These are phyloP conservation scores for Taphrina populina DNA, from an alignment of 1,139 yeast genomes.

Conservation along the genomic window DNA sequence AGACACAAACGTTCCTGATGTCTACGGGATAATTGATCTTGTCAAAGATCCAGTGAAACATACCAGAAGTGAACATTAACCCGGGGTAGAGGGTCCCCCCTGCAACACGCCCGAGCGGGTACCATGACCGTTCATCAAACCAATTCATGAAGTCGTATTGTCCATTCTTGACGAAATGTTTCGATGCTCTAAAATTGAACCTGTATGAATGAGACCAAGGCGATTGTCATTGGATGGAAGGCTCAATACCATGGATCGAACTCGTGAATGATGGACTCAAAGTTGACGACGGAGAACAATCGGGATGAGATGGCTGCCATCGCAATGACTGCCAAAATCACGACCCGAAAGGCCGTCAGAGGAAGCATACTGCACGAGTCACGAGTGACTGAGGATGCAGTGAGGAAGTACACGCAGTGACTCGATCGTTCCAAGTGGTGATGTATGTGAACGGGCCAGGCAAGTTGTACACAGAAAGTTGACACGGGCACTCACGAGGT, in stretches of 20 bases:
- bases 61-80: slow-evolving; percentile 92
- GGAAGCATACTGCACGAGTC: too few species aligned
- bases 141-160: slow-evolving; percentile 91
- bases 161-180: slow-evolving; percentile 77
- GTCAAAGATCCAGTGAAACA: slow-evolving; percentile 73
- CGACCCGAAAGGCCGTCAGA: slow-evolving; percentile 30
- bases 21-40: slow-evolving; percentile 76
- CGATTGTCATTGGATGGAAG: neutral
- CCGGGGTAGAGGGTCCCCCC: slow-evolving; percentile 99
- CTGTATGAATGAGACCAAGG: slow-evolving; percentile 69
- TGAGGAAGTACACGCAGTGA: too few species aligned
- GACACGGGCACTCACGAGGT: too few species aligned
- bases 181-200: slow-evolving; percentile 96
- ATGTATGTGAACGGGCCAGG: neutral
- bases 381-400: slow-evolving; percentile 3
- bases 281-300: slow-evolving; percentile 65
- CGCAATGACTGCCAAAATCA: slow-evolving; percentile 35
- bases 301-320: slow-evolving; percentile 85
- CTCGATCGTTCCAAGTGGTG: neutral
- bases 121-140: slow-evolving; percentile 99
- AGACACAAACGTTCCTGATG: slow-evolving; percentile 90
- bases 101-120: slow-evolving; percentile 96
- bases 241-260: slow-evolving; percentile 48
- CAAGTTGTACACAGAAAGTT: too few species aligned
- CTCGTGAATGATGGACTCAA: slow-evolving; percentile 96